A percentile compares a stretch with the other conserved stretches of the same genome.
Conservation (phyloP, 371 early-diverging fungal species). For the Haplosporangium sp. region DNA sequence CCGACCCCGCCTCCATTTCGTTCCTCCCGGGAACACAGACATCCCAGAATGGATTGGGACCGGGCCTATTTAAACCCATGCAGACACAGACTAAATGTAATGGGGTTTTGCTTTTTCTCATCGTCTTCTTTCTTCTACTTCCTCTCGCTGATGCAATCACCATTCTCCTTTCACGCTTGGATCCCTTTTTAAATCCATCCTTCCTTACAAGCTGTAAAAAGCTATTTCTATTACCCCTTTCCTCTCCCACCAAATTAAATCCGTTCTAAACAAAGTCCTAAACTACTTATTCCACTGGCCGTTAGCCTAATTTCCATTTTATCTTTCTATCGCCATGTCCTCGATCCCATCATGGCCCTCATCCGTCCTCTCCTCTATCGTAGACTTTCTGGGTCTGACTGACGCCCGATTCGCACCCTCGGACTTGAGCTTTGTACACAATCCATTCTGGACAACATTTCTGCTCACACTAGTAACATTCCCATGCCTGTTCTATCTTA, state of each 20-base stretch:
- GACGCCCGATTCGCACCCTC: conserved; percentile 33
- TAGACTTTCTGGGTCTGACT: conserved; percentile 26
- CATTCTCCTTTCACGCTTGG: too few relatives aligned
- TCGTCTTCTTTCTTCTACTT: neutral
- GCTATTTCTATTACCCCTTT: too few relatives aligned
- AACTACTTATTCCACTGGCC: too few relatives aligned
- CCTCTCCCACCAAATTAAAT: too few relatives aligned
- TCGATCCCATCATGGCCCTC: neutral
- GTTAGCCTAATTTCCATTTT: neutral
- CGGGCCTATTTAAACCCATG: neutral
- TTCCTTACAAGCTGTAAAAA: too few relatives aligned
- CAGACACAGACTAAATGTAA: neutral
- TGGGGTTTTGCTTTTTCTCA: neutral
- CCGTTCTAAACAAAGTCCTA: too few relatives aligned
- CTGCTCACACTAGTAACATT: conserved; percentile 27
- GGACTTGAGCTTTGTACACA: conserved; percentile 37
- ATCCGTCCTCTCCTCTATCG: conserved; percentile 5
- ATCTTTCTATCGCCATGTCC: conserved; percentile 1
- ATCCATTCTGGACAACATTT: conserved; percentile 51
- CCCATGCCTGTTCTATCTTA: conserved; percentile 51
- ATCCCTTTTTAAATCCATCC: too few relatives aligned
- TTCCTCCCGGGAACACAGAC: too few relatives aligned
- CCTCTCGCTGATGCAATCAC: too few relatives aligned
- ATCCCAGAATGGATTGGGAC: conserved; percentile 1
- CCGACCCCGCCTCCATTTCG: too few relatives aligned